Conservation (phyloP, 257 asterid species). For the Anisodus tanguticus region DNA sequence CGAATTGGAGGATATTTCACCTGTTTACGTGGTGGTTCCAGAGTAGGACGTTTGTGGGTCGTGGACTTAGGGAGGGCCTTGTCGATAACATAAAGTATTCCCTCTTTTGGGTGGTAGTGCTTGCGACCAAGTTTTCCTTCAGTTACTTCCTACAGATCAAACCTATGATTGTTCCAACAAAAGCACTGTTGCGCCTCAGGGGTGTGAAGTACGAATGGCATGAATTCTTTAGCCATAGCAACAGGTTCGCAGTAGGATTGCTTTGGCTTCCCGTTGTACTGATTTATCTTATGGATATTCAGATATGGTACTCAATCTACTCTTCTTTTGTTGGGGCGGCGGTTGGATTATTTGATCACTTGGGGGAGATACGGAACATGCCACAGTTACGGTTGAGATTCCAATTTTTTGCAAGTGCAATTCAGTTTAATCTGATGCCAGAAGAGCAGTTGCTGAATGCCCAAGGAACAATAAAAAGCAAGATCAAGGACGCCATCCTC, state of each 20-base stretch:
- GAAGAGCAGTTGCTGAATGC: slow-evolving; percentile 91
- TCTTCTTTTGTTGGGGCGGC: slow-evolving; percentile 89
- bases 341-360: slow-evolving; percentile 91
- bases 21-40: slow-evolving; percentile 98
- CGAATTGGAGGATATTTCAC: slow-evolving; percentile 88
- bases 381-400: slow-evolving; percentile 93
- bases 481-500: slow-evolving; percentile 74
- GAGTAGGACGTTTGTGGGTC: slow-evolving; percentile 87
- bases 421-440: slow-evolving; percentile 97
- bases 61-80: slow-evolving; percentile 97
- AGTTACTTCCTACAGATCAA: slow-evolving; percentile 97
- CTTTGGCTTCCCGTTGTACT: slow-evolving; percentile 93
- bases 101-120: slow-evolving; percentile 84
- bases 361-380: slow-evolving; percentile 98
- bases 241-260: slow-evolving; percentile 85
- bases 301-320: slow-evolving; percentile 95
- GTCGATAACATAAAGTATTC: slow-evolving; percentile 83
- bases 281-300: slow-evolving; percentile 94
- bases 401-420: slow-evolving; percentile 98
- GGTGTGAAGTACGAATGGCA: slow-evolving; percentile 77
- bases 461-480: slow-evolving; percentile 78
- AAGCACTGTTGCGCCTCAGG: slow-evolving; percentile 57
- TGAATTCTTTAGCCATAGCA: slow-evolving; percentile 71
- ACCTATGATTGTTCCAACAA: slow-evolving; percentile 93
- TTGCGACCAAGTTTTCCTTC: slow-evolving; percentile 79